phyloP scores from a whole-genome alignment of 208 protist species.

The Balamuthia mandrillaris region DNA sequence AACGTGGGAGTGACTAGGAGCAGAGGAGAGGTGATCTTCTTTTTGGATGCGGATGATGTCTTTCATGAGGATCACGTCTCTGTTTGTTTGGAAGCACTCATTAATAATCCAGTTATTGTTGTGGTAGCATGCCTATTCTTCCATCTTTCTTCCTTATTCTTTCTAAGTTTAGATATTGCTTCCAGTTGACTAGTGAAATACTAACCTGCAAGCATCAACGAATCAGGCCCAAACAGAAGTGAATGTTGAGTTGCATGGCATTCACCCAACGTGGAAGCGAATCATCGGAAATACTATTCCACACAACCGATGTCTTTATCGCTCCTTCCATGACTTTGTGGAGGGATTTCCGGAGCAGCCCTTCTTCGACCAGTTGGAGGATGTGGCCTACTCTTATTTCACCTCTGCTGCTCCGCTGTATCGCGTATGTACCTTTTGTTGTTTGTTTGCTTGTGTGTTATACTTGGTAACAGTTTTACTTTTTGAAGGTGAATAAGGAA shows the following conservation, averaged over 20 bases:
- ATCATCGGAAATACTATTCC: conserved; percentile 2
- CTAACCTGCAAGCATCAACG: background rate
- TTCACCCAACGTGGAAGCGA: conserved; percentile 22
- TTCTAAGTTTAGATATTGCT: background rate
- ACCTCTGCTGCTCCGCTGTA: background rate
- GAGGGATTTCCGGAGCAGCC: conserved; percentile 3
- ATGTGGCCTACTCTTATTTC: background rate
- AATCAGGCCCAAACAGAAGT: conserved; percentile 7
- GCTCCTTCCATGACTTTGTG: background rate
- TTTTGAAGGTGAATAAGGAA: too few relatives aligned
- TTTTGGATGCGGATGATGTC: background rate
- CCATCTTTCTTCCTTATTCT: background rate
- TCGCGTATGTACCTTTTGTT: too few relatives aligned
- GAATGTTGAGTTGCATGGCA: background rate
- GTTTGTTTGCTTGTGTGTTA: too few relatives aligned
- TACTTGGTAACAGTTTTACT: too few relatives aligned
- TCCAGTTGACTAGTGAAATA: background rate
- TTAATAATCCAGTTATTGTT: background rate
- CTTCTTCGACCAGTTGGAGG: background rate
- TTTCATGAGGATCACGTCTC: background rate
- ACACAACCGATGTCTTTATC: background rate
- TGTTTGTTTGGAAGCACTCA: background rate
- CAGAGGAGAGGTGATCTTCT: background rate
- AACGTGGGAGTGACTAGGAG: conserved; percentile 8
- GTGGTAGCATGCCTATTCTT: background rate